Evolutionary conservation across 2,329 filamentous ascomycete species (phyloP).

Genomic region (Fusarium pininemorale): DNA sequence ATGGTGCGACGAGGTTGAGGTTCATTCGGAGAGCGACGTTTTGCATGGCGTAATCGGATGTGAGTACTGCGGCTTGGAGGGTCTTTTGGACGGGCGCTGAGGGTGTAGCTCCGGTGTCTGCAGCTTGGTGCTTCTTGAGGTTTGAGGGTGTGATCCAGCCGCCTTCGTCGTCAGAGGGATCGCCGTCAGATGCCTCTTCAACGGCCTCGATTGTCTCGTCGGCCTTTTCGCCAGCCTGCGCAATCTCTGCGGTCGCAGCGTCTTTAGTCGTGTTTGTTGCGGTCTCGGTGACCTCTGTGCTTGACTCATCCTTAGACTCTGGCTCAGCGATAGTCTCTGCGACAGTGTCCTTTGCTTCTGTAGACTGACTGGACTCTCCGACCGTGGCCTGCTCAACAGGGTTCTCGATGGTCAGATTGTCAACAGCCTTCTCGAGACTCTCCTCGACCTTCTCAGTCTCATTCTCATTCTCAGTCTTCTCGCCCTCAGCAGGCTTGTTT

Average conservation of each 20-base stretch:
- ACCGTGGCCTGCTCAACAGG: constrained; percentile 6
- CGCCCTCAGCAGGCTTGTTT: constrained; percentile 31
- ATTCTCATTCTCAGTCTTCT: constrained; percentile 7
- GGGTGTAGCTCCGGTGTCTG: constrained; percentile 62
- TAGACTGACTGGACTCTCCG: constrained; percentile 3
- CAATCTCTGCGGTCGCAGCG: neutral
- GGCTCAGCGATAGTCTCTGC: neutral
- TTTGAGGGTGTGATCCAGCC: constrained; percentile 97
- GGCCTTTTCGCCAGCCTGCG: constrained; percentile 3
- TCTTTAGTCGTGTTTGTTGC: neutral
- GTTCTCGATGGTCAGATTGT: constrained; percentile 25
- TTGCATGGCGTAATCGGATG: constrained; percentile 97
- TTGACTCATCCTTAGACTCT: neutral
- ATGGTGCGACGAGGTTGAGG: constrained; percentile 84
- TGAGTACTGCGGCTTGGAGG: constrained; percentile 90
- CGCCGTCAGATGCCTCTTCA: constrained; percentile 58
- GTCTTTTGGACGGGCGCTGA: constrained; percentile 65
- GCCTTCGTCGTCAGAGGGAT: constrained; percentile 65
- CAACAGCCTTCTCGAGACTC: constrained; percentile 17
- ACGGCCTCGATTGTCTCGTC: constrained; percentile 32
- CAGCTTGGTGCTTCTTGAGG: constrained; percentile 82
- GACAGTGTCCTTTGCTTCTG: neutral
- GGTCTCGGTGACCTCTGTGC: too few relatives aligned
- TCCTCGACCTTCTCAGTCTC: neutral
- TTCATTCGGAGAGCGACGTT: constrained; percentile 96